Evolutionary conservation across 768 basidiomycete genomes (phyloP).

Genomic region (Pulveroboletus ravenelii): DNA sequence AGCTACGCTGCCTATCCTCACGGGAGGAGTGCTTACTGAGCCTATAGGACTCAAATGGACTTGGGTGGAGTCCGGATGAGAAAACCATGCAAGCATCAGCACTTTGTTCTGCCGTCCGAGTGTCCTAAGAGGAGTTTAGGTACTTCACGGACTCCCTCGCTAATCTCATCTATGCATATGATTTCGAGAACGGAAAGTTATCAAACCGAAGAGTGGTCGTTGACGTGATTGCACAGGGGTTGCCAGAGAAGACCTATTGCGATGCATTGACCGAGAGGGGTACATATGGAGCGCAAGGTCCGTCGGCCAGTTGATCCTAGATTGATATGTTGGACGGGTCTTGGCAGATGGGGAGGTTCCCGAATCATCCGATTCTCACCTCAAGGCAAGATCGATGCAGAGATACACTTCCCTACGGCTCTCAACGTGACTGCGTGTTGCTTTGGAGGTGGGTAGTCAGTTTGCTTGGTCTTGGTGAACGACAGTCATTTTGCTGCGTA

Average conservation of each 20-base stretch:
- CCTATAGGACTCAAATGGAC: constrained; percentile 17
- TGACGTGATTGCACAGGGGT: constrained; percentile 51
- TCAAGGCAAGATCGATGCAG: constrained; percentile 51
- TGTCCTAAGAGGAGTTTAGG: constrained; percentile 31
- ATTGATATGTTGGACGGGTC: neutral
- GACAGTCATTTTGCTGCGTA: constrained; percentile 17
- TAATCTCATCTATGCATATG: constrained; percentile 65
- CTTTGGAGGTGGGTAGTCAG: constrained; percentile 42
- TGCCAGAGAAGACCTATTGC: constrained; percentile 47
- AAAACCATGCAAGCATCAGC: constrained; percentile 18
- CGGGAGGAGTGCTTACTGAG: neutral
- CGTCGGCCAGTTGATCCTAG: constrained; percentile 21
- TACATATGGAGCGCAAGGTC: constrained; percentile 60
- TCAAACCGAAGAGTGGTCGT: constrained; percentile 54
- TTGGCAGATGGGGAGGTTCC: constrained; percentile 60
- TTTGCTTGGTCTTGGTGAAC: constrained; percentile 3
- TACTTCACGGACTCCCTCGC: constrained; percentile 66
- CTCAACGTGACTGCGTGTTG: constrained; percentile 63
- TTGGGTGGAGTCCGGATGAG: constrained; percentile 20
- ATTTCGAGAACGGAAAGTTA: constrained; percentile 45
- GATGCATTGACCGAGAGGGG: constrained; percentile 62
- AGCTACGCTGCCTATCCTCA: constrained; percentile 13
- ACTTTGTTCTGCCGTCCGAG: constrained; percentile 2
- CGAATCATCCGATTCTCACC: constrained; percentile 49
- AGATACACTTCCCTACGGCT: constrained; percentile 57